phyloP scores from a whole-genome alignment of 495 filamentous ascomycete species.

The Coniosporium apollinis region DNA sequence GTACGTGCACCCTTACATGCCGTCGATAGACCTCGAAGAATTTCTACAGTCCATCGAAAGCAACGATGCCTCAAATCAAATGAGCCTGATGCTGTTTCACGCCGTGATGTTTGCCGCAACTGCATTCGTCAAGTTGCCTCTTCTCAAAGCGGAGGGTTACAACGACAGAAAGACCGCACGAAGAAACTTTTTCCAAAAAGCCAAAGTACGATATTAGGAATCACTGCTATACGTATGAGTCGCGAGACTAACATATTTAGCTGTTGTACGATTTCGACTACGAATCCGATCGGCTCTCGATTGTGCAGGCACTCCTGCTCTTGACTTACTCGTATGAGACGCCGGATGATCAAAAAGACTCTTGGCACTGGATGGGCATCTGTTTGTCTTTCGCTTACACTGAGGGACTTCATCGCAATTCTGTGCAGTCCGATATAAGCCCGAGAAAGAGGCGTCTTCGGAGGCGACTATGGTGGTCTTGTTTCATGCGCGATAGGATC shows the following conservation, averaged over 20 bases:
- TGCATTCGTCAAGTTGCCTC: constrained; percentile 58
- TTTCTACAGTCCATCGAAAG: constrained; percentile 47
- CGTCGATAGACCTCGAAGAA: constrained; percentile 60
- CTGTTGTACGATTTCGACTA: constrained; percentile 74
- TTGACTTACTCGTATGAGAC: constrained; percentile 41
- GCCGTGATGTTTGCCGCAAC: constrained; percentile 66
- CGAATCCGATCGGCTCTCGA: constrained; percentile 60
- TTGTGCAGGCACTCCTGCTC: constrained; percentile 69
- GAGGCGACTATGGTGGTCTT: constrained; percentile 88
- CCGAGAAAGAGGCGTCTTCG: constrained; percentile 45
- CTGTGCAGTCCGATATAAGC: constrained; percentile 45
- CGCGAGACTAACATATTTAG: constrained; percentile 18
- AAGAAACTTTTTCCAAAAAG: constrained; percentile 47
- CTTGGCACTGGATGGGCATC: constrained; percentile 23
- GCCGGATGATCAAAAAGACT: constrained; percentile 22
- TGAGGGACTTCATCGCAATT: constrained; percentile 33
- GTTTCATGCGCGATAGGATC: constrained; percentile 70
- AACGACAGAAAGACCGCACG: constrained; percentile 52
- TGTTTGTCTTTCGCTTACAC: constrained; percentile 17
- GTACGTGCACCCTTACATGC: constrained; percentile 81
- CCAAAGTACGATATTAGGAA: background rate
- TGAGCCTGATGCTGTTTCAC: constrained; percentile 66
- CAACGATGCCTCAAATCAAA: constrained; percentile 42
- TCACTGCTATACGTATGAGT: too few species aligned
- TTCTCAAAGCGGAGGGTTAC: constrained; percentile 53